phyloP scores from a whole-genome alignment of 2,329 filamentous ascomycete genomes.

The Venturia aucupariae region DNA sequence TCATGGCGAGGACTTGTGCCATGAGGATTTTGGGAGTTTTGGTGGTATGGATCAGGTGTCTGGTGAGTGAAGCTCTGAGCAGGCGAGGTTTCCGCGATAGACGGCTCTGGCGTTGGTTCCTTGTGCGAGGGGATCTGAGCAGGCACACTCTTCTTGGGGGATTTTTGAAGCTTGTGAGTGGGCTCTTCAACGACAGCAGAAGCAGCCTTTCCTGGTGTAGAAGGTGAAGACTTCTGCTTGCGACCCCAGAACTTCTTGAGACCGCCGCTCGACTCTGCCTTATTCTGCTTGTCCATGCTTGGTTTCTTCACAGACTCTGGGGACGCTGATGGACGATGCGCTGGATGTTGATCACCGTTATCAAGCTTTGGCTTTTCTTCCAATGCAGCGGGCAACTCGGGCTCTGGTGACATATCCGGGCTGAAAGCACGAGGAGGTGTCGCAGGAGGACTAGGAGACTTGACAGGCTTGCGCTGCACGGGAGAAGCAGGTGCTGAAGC shows the following conservation, averaged over 20 bases:
- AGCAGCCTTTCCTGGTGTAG: slow-evolving; percentile 9
- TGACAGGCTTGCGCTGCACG: slow-evolving; percentile 17
- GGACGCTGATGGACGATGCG: slow-evolving; percentile 28
- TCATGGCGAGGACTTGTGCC: slow-evolving; percentile 28
- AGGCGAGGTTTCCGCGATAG: slow-evolving; percentile 7
- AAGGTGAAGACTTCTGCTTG: slow-evolving; percentile 22
- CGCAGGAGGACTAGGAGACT: slow-evolving; percentile 11
- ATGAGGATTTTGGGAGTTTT: slow-evolving; percentile 34
- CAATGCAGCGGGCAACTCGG: slow-evolving; percentile 17
- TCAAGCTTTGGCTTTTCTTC: slow-evolving; percentile 22
- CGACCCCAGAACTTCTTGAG: slow-evolving; percentile 33
- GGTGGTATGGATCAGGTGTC: slow-evolving; percentile 19
- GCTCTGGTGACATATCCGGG: not conserved
- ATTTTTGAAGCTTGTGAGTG: slow-evolving; percentile 12
- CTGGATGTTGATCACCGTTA: slow-evolving; percentile 32
- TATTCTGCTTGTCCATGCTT: slow-evolving; percentile 27
- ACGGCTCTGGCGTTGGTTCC: slow-evolving; percentile 11
- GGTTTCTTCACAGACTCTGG: slow-evolving; percentile 18
- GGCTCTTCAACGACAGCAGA: not conserved
- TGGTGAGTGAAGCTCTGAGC: slow-evolving; percentile 6
- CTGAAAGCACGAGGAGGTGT: slow-evolving; percentile 21
- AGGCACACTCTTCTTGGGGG: slow-evolving; percentile 10
- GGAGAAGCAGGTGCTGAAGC: slow-evolving; percentile 7
- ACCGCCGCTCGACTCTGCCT: slow-evolving; percentile 26
- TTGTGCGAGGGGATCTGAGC: not conserved